These are phyloP conservation scores for Backusella tuberculispora DNA, from an alignment of 192 early-diverging fungal species.

Conservation along the genomic window DNA sequence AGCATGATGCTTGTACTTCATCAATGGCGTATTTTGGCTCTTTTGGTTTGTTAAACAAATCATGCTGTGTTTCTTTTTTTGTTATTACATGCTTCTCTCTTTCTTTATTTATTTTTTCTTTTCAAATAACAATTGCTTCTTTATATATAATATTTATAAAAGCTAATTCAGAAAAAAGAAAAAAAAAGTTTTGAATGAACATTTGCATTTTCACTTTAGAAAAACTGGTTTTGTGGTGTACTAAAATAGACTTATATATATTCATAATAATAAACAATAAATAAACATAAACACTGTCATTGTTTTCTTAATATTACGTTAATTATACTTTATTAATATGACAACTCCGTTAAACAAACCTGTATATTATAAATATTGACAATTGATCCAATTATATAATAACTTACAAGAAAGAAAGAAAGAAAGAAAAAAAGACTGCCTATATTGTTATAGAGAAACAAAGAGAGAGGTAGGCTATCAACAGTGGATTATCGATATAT, in stretches of 20 bases:
- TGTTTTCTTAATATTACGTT: not conserved
- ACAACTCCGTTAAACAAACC: slow-evolving; percentile 1
- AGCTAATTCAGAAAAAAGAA: not conserved
- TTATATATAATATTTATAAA: not conserved
- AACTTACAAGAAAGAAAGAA: not conserved
- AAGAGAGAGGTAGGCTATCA: not conserved
- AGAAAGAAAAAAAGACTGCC: not conserved
- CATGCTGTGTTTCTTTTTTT: not conserved
- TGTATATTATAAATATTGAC: not conserved
- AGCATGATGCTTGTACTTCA: slow-evolving; percentile 12
- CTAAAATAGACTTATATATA: not conserved
- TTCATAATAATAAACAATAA: not conserved
- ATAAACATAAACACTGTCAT: not conserved
- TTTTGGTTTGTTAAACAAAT: slow-evolving; percentile 10
- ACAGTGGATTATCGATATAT: slow-evolving; percentile 3
- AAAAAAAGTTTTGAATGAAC: not conserved
- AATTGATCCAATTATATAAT: not conserved
- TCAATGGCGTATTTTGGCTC: not conserved
- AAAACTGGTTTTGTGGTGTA: not conserved
- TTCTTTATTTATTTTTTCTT: not conserved
- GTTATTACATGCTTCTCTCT: too few relatives aligned
- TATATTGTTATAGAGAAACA: not conserved
- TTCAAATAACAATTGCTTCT: not conserved
- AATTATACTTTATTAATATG: not conserved
- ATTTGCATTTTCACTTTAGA: not conserved